Evolutionary conservation across 176 grass and related monocot species (phyloP).

Genomic region (Aegilops umbellulata): DNA sequence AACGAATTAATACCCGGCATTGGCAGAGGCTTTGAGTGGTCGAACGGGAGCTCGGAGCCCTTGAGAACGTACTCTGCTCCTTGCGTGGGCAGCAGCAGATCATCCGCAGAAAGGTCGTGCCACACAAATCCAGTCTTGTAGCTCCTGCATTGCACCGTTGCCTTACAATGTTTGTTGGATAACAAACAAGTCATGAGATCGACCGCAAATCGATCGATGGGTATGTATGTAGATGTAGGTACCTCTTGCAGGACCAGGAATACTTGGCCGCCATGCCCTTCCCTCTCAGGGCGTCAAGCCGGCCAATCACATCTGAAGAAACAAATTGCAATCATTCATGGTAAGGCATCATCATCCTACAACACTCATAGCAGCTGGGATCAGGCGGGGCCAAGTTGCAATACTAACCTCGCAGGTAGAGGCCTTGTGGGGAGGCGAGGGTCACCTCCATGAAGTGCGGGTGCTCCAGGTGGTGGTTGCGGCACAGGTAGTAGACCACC

Average conservation of each 20-base stretch:
- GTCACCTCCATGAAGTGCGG: constrained; percentile 87
- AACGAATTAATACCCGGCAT: background rate
- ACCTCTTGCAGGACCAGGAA: constrained; percentile 98
- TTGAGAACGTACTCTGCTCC: constrained; percentile 69
- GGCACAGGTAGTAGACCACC: constrained; percentile 82
- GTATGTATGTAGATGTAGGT: background rate
- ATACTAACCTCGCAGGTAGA: constrained; percentile 62
- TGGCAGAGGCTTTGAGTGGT: constrained; percentile 9
- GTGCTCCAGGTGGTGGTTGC: constrained; percentile 78
- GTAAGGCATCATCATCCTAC: background rate
- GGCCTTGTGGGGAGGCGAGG: constrained; percentile 47
- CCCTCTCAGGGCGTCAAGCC: constrained; percentile 68
- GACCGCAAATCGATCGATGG: too few relatives aligned
- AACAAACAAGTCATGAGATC: background rate
- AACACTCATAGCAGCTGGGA: background rate
- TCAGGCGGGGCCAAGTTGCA: background rate
- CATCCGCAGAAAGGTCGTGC: constrained; percentile 66
- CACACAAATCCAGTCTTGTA: constrained; percentile 80
- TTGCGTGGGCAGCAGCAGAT: constrained; percentile 54
- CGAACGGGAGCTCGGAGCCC: constrained; percentile 53
- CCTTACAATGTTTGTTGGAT: background rate
- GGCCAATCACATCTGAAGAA: constrained; percentile 58
- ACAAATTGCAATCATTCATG: background rate
- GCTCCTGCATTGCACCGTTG: constrained; percentile 32
- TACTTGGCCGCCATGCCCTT: constrained; percentile 77